Evolutionary conservation across 2,329 filamentous ascomycete genomes (phyloP).

Genomic region (Botryosphaeria dothidea): DNA sequence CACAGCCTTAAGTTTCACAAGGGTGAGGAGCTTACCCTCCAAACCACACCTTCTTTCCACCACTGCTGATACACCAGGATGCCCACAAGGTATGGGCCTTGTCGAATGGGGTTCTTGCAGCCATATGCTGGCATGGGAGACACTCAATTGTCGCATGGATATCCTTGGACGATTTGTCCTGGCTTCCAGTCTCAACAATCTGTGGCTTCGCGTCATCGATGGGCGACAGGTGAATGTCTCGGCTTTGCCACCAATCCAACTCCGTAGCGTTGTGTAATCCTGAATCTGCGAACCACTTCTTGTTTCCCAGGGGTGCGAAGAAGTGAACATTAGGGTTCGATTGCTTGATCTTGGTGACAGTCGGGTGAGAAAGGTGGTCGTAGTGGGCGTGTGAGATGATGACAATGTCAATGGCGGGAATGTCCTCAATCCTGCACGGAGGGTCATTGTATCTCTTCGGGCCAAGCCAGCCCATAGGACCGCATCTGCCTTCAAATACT

Average conservation of each 20-base stretch:
- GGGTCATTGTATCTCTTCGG: constrained; percentile 77
- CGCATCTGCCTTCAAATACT: constrained; percentile 86
- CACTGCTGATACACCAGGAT: constrained; percentile 77
- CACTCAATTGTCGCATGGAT: constrained; percentile 75
- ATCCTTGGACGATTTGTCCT: constrained; percentile 25
- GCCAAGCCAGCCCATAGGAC: constrained; percentile 68
- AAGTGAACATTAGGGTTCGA: constrained; percentile 79
- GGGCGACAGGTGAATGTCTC: constrained; percentile 39
- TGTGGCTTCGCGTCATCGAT: constrained; percentile 20
- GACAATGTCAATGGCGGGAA: constrained; percentile 73
- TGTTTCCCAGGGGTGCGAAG: constrained; percentile 82
- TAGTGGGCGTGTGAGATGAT: constrained; percentile 91
- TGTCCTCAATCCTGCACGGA: constrained; percentile 75
- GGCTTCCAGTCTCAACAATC: constrained; percentile 20
- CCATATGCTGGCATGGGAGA: constrained; percentile 82
- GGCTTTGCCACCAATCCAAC: constrained; percentile 92
- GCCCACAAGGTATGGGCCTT: constrained; percentile 79
- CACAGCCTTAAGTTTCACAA: background rate
- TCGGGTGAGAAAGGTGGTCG: constrained; percentile 81
- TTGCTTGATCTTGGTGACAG: constrained; percentile 69
- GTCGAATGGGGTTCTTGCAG: constrained; percentile 68
- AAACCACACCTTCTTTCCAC: constrained; percentile 80
- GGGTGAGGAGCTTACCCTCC: constrained; percentile 53
- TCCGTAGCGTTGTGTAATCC: constrained; percentile 80
- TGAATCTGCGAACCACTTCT: constrained; percentile 73